These are phyloP conservation scores for Pythium sukuiense DNA, from an alignment of 352 stramenopile genomes.

Conservation along the genomic window DNA sequence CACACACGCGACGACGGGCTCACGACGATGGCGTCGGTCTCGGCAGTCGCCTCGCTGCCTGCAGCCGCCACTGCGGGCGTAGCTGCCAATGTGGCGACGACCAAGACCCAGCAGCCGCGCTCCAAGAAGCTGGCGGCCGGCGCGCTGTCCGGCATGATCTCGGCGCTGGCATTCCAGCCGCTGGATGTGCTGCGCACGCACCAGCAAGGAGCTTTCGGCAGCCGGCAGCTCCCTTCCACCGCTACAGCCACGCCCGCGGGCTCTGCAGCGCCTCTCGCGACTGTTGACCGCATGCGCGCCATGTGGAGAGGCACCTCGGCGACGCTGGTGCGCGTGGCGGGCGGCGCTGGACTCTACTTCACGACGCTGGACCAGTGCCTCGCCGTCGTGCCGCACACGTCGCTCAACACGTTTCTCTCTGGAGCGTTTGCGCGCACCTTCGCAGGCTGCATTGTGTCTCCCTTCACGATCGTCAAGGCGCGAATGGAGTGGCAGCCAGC, in stretches of 20 bases:
- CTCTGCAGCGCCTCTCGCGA: conserved; percentile 6
- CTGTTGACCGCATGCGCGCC: conserved; percentile 40
- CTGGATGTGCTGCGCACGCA: conserved; percentile 85
- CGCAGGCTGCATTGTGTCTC: conserved; percentile 74
- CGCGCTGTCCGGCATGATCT: conserved; percentile 75
- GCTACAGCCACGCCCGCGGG: neutral
- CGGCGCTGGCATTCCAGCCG: conserved; percentile 82
- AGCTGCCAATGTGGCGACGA: neutral
- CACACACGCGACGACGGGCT: neutral
- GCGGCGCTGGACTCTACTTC: conserved; percentile 86
- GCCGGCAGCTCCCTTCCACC: conserved; percentile 1
- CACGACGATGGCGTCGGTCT: conserved; percentile 2
- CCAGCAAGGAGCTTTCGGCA: conserved; percentile 78
- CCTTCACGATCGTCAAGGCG: conserved; percentile 86
- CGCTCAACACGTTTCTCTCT: conserved; percentile 77
- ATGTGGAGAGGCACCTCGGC: conserved; percentile 86
- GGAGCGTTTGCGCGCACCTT: conserved; percentile 87
- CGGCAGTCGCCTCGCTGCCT: conserved; percentile 4
- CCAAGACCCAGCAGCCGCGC: conserved; percentile 33
- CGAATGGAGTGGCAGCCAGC: conserved; percentile 82
- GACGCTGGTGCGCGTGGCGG: conserved; percentile 79
- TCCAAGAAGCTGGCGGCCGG: conserved; percentile 74
- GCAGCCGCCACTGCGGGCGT: conserved; percentile 23
- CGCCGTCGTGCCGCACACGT: conserved; percentile 46
- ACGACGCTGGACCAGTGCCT: conserved; percentile 72